Conservation (phyloP, 1,284 basidiomycete genomes). For the Rhodotorula sp. region DNA sequence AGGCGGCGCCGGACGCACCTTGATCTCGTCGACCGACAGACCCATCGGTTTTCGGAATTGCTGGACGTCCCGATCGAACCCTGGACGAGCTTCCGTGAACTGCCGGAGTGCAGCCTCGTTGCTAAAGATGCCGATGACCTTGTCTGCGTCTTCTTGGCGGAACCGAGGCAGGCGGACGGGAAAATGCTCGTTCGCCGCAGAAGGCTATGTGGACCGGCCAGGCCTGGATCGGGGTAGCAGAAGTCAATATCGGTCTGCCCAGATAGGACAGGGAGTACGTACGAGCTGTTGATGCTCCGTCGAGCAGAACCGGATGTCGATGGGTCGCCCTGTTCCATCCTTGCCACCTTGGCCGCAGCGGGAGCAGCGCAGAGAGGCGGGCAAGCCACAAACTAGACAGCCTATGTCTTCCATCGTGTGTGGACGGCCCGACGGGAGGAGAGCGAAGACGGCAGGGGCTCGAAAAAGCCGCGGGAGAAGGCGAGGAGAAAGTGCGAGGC, state of each 20-base stretch:
- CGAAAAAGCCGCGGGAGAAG: no score
- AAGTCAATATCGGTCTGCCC: no score
- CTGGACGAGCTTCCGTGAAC: not conserved
- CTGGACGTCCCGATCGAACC: not conserved
- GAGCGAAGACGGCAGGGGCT: no score
- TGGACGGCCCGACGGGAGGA: no score
- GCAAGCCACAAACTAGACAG: not conserved
- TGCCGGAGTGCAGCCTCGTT: not conserved
- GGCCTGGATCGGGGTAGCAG: not conserved
- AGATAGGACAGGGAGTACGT: not conserved
- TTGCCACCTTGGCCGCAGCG: not conserved
- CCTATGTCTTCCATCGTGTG: no score
- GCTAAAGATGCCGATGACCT: not conserved
- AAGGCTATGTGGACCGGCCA: slow-evolving; percentile 2
- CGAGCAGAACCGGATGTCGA: not conserved
- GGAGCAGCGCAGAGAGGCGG: not conserved
- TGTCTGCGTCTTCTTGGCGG: not conserved
- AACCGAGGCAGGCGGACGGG: not conserved
- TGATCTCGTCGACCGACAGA: not conserved
- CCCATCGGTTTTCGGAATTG: not conserved
- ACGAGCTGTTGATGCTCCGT: not conserved
- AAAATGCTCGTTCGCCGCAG: not conserved
- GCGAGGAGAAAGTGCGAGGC: no score
- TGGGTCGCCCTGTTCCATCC: not conserved
- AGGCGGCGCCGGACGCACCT: not conserved